Conservation (phyloP, 495 filamentous ascomycete species). For the Trichocladium uniseriatum region DNA sequence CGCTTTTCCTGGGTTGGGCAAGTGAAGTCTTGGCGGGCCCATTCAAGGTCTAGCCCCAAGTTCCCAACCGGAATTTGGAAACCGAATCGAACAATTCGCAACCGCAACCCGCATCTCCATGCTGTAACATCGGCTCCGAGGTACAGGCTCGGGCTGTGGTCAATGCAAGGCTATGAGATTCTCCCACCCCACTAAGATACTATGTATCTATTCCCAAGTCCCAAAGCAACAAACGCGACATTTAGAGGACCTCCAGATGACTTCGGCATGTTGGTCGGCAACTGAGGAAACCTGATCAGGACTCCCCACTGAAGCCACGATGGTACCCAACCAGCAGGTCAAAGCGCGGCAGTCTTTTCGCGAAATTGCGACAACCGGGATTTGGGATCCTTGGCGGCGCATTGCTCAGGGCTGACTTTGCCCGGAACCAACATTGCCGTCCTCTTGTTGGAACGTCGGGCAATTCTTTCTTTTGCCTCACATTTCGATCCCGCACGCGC, state of each 20-base stretch:
- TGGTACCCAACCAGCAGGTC: no score
- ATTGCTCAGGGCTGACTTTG: constrained; percentile 2
- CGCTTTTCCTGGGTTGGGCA: constrained; percentile 2
- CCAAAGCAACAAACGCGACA: no score
- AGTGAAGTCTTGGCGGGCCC: neutral
- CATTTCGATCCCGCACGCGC: neutral
- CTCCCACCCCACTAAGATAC: no score
- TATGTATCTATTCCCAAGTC: no score
- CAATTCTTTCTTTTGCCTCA: constrained; percentile 2
- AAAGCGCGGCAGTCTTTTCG: constrained; percentile 19
- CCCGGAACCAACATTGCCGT: neutral
- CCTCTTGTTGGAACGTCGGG: neutral
- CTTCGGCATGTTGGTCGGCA: no score
- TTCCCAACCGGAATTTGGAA: neutral
- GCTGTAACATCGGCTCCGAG: no score
- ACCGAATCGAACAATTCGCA: neutral
- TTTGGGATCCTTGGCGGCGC: constrained; percentile 7
- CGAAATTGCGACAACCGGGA: constrained; percentile 21
- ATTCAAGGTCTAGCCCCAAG: neutral
- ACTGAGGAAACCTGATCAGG: no score
- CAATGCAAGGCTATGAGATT: no score
- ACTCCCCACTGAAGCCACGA: no score
- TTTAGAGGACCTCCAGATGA: no score
- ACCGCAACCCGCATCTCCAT: no score
- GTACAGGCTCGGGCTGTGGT: no score